Conservation (phyloP, 371 early-diverging fungal genomes). For the Nematocida parisii region DNA sequence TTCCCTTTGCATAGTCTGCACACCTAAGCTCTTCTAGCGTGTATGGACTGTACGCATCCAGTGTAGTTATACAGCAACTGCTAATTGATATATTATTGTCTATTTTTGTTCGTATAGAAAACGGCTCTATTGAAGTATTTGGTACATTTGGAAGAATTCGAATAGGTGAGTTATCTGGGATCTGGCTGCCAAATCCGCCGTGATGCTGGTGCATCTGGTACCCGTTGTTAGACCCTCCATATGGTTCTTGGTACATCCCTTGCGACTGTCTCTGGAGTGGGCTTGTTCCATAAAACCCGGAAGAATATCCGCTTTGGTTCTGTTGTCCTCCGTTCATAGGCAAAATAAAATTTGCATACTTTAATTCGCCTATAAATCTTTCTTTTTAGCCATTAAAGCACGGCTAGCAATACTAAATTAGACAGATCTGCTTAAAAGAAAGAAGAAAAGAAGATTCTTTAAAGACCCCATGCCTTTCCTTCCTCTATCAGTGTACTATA, state of each 20-base stretch:
- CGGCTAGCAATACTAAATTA: too few relatives aligned
- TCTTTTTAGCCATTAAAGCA: neutral
- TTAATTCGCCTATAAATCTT: slow-evolving; percentile 5
- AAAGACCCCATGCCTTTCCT: too few relatives aligned
- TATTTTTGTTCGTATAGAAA: neutral
- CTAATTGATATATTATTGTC: slow-evolving; percentile 5
- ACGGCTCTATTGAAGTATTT: slow-evolving; percentile 36
- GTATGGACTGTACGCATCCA: slow-evolving; percentile 26
- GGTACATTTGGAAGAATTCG: slow-evolving; percentile 8
- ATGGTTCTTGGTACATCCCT: slow-evolving; percentile 30
- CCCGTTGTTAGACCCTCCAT: neutral
- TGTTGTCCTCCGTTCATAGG: slow-evolving; percentile 36
- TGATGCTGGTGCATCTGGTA: slow-evolving; percentile 9
- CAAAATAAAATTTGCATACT: slow-evolving; percentile 34
- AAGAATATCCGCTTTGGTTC: slow-evolving; percentile 23
- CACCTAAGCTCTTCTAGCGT: slow-evolving; percentile 50
- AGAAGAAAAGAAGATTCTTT: neutral
- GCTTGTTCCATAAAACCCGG: slow-evolving; percentile 13
- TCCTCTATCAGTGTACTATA: too few relatives aligned
- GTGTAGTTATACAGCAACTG: slow-evolving; percentile 29
- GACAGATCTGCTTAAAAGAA: neutral
- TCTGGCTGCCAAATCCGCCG: neutral
- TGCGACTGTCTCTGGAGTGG: slow-evolving; percentile 22
- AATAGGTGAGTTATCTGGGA: slow-evolving; percentile 30
- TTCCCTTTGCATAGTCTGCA: slow-evolving; percentile 32